phyloP scores from a whole-genome alignment of 2,329 filamentous ascomycete genomes.

The Fusarium siculi region DNA sequence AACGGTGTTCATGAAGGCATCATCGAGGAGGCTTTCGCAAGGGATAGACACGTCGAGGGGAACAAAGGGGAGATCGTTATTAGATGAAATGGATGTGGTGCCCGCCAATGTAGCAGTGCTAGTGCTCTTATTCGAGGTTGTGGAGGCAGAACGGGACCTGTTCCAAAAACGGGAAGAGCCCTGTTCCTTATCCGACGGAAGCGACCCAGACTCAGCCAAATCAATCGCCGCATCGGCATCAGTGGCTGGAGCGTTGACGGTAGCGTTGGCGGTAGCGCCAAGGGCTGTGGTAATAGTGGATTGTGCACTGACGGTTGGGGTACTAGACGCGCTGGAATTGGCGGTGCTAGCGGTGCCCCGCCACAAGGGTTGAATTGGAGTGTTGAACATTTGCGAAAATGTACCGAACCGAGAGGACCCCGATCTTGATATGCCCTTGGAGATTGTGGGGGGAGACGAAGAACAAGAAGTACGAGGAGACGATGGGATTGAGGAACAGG shows the following conservation, averaged over 20 bases:
- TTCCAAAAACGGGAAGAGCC: slow-evolving; percentile 44
- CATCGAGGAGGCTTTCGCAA: slow-evolving; percentile 65
- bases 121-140: slow-evolving; percentile 41
- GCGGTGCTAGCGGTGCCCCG: slow-evolving; percentile 31
- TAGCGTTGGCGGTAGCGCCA: slow-evolving; percentile 29
- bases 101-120: slow-evolving; percentile 39
- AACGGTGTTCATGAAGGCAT: slow-evolving; percentile 66
- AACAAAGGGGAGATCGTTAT: slow-evolving; percentile 53
- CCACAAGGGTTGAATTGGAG: slow-evolving; percentile 41
- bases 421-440: slow-evolving; percentile 45
- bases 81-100: slow-evolving; percentile 33
- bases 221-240: slow-evolving; percentile 22
- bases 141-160: slow-evolving; percentile 41
- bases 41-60: slow-evolving; percentile 68
- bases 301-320: slow-evolving; percentile 27
- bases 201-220: slow-evolving; percentile 32
- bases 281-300: slow-evolving; percentile 25
- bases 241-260: slow-evolving; percentile 36
- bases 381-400: slow-evolving; percentile 43
- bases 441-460: slow-evolving; percentile 39
- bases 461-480: slow-evolving; percentile 41
- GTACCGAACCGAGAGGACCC: slow-evolving; percentile 35
- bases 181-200: slow-evolving; percentile 28
- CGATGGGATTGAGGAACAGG: slow-evolving; percentile 28
- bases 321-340: slow-evolving; percentile 30